phyloP scores from a whole-genome alignment of 768 basidiomycete species.

The Mrakia hoshinonis region DNA sequence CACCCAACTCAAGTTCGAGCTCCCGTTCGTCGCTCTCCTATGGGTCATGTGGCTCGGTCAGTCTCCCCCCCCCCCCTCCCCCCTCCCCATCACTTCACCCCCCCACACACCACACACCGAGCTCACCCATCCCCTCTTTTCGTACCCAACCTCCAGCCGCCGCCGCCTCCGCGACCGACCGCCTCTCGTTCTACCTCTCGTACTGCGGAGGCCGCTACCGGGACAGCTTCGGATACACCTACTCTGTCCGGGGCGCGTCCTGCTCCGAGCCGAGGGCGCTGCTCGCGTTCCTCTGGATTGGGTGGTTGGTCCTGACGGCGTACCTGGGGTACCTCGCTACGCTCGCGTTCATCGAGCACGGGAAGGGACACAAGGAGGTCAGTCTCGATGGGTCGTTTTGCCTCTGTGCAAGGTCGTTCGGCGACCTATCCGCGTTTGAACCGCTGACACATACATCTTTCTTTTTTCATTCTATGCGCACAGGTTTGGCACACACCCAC shows the following conservation, averaged over 20 bases:
- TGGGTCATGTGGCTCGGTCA: conserved; percentile 6
- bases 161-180: neutral
- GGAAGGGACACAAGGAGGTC: neutral
- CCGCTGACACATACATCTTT: neutral
- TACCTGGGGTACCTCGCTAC: neutral
- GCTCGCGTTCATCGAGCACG: neutral
- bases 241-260: neutral
- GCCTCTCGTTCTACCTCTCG: neutral
- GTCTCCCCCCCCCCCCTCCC: too few relatives aligned
- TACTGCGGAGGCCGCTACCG: neutral
- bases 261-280: conserved; percentile 5
- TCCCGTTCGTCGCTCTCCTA: neutral
- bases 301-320: conserved; percentile 1
- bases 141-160: neutral
- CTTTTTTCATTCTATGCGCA: neutral
- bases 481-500: conserved; percentile 4
- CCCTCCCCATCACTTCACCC: too few relatives aligned
- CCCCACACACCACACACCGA: neutral
- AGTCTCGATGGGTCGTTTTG: neutral
- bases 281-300: conserved; percentile 1
- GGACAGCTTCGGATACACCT: neutral
- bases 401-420: neutral
- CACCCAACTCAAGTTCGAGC: conserved; percentile 11
- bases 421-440: neutral
- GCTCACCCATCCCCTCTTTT: neutral